A percentile compares a stretch with the other conserved stretches of the same genome.
These are phyloP conservation scores for Neltuma alba DNA, from an alignment of 306 rosid species.

Conservation along the genomic window DNA sequence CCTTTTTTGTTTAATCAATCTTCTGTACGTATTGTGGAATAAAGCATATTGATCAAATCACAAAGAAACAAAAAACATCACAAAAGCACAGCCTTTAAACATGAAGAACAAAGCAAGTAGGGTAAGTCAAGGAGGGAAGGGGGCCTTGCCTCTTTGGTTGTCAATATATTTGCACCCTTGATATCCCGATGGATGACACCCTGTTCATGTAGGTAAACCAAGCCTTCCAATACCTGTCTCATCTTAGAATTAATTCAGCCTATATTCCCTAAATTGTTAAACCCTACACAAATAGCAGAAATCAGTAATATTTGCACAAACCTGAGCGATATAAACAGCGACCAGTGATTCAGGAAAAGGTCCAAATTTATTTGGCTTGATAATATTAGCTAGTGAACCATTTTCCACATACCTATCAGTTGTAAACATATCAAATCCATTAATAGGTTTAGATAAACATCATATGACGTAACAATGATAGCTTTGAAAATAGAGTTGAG, in stretches of 20 bases:
- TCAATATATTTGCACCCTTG: constrained; percentile 97
- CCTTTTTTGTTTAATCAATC: background rate
- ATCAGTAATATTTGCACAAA: constrained; percentile 39
- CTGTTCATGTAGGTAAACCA: constrained; percentile 98
- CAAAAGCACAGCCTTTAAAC: constrained; percentile 27
- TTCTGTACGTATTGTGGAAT: background rate
- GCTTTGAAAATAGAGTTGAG: constrained; percentile 21
- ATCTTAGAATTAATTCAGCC: constrained; percentile 30
- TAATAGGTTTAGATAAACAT: constrained; percentile 22
- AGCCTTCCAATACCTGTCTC: constrained; percentile 95
- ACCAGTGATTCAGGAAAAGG: constrained; percentile 99
- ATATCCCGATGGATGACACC: constrained; percentile 99
- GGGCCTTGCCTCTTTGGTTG: constrained; percentile 88
- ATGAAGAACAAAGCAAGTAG: background rate
- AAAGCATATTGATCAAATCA: background rate
- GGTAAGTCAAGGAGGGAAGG: background rate
- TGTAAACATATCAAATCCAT: constrained; percentile 29
- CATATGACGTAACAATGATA: constrained; percentile 20
- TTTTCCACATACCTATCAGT: constrained; percentile 88
- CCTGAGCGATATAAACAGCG: constrained; percentile 98
- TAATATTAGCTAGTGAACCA: constrained; percentile 97
- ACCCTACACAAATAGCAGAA: constrained; percentile 24
- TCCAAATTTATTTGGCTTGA: constrained; percentile 98
- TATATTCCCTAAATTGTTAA: constrained; percentile 14
- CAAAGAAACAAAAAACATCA: constrained; percentile 19